Evolutionary conservation across 192 early-diverging fungal genomes (phyloP).

Genomic region (Backusella tuberculispora): DNA sequence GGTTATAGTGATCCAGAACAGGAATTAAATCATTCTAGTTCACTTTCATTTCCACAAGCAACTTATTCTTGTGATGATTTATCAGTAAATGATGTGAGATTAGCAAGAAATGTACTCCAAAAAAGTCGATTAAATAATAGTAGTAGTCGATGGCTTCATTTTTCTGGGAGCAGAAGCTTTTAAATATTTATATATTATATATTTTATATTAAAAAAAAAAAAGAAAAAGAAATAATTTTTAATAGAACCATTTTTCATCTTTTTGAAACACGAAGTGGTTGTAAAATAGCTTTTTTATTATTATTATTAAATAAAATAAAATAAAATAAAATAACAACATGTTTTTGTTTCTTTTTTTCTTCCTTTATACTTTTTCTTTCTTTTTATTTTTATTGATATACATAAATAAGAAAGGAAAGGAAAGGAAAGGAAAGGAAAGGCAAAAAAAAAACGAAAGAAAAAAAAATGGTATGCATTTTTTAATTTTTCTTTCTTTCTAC

Average conservation of each 20-base stretch:
- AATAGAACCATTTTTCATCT: conserved; percentile 1
- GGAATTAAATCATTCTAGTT: not conserved
- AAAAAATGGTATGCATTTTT: not conserved
- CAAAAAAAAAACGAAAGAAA: too few species aligned
- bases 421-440: not conserved
- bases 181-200: conserved; percentile 3
- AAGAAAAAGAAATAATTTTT: not conserved
- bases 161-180: conserved; percentile 22
- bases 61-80: not conserved
- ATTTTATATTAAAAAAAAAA: too few species aligned
- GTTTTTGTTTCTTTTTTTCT: not conserved
- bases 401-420: not conserved
- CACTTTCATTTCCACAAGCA: not conserved
- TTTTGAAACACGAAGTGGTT: not conserved
- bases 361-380: not conserved
- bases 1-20: not conserved
- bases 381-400: not conserved
- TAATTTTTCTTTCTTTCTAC: not conserved
- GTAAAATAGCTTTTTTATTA: not conserved
- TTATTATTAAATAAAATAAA: not conserved
- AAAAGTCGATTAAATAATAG: conserved; percentile 15
- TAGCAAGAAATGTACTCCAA: conserved; percentile 11
- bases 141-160: conserved; percentile 20
- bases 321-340: not conserved
- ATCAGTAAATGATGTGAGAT: conserved; percentile 17